Evolutionary conservation across 768 basidiomycete species (phyloP), one percentile per base, ranked within the genome.

Genomic region (Tricholomella constricta): DNA sequence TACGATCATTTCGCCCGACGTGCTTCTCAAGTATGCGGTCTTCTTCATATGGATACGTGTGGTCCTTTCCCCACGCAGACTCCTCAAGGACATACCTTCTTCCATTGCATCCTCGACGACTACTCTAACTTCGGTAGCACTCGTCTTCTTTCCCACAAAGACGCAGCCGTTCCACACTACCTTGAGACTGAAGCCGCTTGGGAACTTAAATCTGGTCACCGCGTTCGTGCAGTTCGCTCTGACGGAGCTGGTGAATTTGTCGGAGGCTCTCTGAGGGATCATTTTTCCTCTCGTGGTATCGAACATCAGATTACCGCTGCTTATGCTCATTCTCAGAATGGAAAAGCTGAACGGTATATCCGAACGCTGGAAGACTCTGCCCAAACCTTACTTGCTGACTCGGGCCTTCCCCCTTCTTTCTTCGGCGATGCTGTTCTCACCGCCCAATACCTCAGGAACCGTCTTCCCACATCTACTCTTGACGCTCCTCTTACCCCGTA

Each of bases 291-390:
- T 0, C 4, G 11, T 2, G 40, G 40, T 7, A 41, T 41, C 12
- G 22, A 22, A 2, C 40, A 41, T 0, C 65, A 69, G 29, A 10
- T 59, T 0, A 61, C 65, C 4, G 62, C 56, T 0, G 62, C 70
- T 0, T 70, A 71, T 56, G 62, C 67, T 0, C 69, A 72, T 40
- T 59, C 63, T 6, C 69, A 72, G 59, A 72, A 72, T 55, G 65
- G 71, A 0, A 67, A 66, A 32, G 63, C 57, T 4, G 68, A 74
- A 38, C 54, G 62, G 0, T 67, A 63, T 34, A 65, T 73, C 15
- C 44, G 62, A 0, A 70, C 65, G 0, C 52, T 72, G 2, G 57
- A 67, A 22, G 66, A 67, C 11, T 51, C 56, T 8, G 59, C 58
- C 2, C 58, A 60, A 12, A 45, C 64, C 0, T 45, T 71, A 3